Evolutionary conservation across 257 asterid species (phyloP), one percentile per base, ranked within the genome.

Genomic region (Thymus mandschuricus): DNA sequence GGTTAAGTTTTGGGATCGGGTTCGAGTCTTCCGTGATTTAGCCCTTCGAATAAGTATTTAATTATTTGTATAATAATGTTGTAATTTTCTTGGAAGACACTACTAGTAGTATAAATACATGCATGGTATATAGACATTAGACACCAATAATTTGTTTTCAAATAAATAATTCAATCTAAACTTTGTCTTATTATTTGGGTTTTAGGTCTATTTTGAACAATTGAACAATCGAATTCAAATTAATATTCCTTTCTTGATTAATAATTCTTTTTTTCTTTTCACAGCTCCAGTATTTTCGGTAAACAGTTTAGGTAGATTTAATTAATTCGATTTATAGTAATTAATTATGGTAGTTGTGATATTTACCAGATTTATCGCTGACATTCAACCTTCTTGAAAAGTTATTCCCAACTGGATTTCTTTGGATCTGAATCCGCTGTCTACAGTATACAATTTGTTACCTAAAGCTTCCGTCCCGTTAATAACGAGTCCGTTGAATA

Each of bases 321-420:
- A 51, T 72, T 63, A 27, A n/a, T 49, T 8, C 29, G 6, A 49
- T 49, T 49, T 48, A 48, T 48, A 48, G 12, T 21, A 21, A 21
- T 21, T 21, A 12, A 11, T 1, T 10, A 71, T 21, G 21, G 51
- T 51, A 31, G 70, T 61, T 50, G 21, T 1, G 34, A 49, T 15
- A 13, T 60, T 60, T 10, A 6, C 40, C 13, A 49, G 69, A 71
- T 72, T 72, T 41, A 38, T 10, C 13, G 60, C 71, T 29, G 64
- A 63, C 64, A 33, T 54, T 15, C 65, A 44, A 72, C 31, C 35
- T 72, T 72, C 56, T 66, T 66, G n/a, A 33, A 56, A 56, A 56
- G 3, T 56, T 29, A 56, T 56, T 30, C 40, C 61, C 15, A 13
- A 30, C 31, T 30, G 40, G 40, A 56, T 56, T 28, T 45, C 4